Evolutionary conservation across 2,329 filamentous ascomycete species (phyloP).

Genomic region (Paecilomyces fulvus): DNA sequence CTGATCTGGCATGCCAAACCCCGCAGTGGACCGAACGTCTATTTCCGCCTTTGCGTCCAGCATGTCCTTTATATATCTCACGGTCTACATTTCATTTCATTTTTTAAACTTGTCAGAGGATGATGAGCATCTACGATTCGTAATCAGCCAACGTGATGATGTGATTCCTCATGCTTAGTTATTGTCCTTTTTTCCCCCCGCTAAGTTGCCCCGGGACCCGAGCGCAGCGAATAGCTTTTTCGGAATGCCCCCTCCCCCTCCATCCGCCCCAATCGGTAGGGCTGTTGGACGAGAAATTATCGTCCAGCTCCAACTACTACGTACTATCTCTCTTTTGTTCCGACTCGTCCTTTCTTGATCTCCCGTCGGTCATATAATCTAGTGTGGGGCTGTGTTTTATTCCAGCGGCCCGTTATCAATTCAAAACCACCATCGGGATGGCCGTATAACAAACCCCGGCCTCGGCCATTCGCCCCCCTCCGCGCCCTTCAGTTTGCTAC

Average conservation of each 20-base stretch:
- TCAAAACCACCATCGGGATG: neutral
- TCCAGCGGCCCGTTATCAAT: neutral
- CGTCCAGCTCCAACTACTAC: neutral
- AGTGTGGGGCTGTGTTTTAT: neutral
- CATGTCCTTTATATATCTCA: neutral
- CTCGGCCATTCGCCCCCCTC: neutral
- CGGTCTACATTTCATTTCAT: neutral
- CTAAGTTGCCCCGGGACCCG: neutral
- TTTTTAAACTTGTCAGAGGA: neutral
- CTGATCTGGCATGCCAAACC: neutral
- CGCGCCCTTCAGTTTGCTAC: neutral
- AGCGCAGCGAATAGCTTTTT: neutral
- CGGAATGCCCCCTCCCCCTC: neutral
- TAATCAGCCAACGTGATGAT: neutral
- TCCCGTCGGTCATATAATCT: neutral
- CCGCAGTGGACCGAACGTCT: neutral
- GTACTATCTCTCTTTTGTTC: neutral
- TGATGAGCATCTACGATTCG: neutral
- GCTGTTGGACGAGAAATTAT: neutral
- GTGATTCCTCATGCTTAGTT: neutral
- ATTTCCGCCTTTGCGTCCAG: neutral
- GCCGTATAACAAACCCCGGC: neutral
- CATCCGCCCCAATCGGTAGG: neutral
- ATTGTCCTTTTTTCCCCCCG: neutral
- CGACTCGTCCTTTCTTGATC: neutral